Base-by-base conservation (phyloP, 441 rosid genomes). In the Hura crepitans region DNA sequence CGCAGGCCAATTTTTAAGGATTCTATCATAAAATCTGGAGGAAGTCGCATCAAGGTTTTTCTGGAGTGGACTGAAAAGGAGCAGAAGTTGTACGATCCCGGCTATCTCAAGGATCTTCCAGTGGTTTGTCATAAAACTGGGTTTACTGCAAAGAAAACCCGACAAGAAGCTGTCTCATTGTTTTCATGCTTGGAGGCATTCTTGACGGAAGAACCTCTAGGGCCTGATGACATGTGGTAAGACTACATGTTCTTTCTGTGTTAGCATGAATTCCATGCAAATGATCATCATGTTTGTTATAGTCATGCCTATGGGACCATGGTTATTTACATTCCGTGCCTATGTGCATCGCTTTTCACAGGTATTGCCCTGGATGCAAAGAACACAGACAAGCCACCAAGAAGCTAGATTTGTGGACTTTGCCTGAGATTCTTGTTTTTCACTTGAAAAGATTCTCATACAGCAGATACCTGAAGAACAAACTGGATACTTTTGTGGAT, bases 211-310 rank as follows among this genome's bases (percentile, higher is more conserved):
- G 96, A 87, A 74, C 96, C 96, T 37, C 76, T 90, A 69, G 96
- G 96, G 75, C 96, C 90, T 33, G 93, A 87, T 72, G 93, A 90
- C 80, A 90, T 87, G 96, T 87, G 96, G 96, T 90, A 64, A 58
- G 70, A 22, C 1, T 27, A 22, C n/a, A n/a, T 37, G 12, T 47
- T 30, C 20, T 2, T 25, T 12, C 2, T 18, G 15, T 68, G 22
- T 60, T 56, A 27, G 17, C n/a, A 43, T 59, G 66, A 23, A 54
- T 67, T 62, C 11, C 53, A 8, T 45, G 31, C 0, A 11, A 18
- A 23, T 23, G 22, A n/a, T 45, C 30, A 63, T 75, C n/a, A 20
- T 42, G 3, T n/a, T 59, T n/a, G n/a, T n/a, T n/a, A n/a, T n/a
- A n/a, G n/a, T n/a, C n/a, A n/a, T n/a, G n/a, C n/a, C n/a, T n/a